A percentile compares a stretch with the other conserved stretches of the same genome.
These are phyloP conservation scores for Actinidia arguta DNA, from an alignment of 179 eudicot species.

Conservation along the genomic window DNA sequence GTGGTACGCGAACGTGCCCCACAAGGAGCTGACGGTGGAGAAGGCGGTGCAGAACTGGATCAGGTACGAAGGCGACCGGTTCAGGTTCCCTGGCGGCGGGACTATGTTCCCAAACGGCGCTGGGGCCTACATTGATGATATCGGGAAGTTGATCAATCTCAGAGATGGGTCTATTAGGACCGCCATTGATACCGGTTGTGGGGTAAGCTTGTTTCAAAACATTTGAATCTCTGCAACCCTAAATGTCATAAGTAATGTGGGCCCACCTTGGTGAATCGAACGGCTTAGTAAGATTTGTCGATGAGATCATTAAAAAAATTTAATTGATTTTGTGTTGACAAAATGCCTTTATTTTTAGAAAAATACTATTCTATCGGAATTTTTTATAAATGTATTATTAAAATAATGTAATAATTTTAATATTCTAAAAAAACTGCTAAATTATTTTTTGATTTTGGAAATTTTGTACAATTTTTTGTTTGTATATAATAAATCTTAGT, in stretches of 20 bases:
- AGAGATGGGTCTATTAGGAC: constrained; percentile 75
- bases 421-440: too few species aligned
- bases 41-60: constrained; percentile 82
- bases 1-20: constrained; percentile 50
- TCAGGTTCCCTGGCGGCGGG: constrained; percentile 85
- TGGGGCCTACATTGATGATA: constrained; percentile 67
- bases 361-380: not conserved
- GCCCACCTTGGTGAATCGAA: too few species aligned
- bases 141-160: constrained; percentile 60
- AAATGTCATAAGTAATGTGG: too few species aligned
- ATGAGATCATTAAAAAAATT: not conserved
- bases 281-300: too few species aligned
- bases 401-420: too few species aligned
- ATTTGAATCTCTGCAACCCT: too few species aligned
- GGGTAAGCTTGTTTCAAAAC: constrained; percentile 45
- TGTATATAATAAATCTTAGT: too few species aligned
- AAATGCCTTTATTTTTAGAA: not conserved
- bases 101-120: constrained; percentile 88
- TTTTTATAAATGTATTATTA: too few species aligned
- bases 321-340: not conserved
- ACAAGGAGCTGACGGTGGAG: constrained; percentile 62
- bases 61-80: constrained; percentile 70
- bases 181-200: constrained; percentile 90
- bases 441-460: too few species aligned
- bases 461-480: too few species aligned